Evolutionary conservation across 2,329 filamentous ascomycete genomes (phyloP), one percentile per base, ranked within the genome.

Genomic region (Penicillium sp.): DNA sequence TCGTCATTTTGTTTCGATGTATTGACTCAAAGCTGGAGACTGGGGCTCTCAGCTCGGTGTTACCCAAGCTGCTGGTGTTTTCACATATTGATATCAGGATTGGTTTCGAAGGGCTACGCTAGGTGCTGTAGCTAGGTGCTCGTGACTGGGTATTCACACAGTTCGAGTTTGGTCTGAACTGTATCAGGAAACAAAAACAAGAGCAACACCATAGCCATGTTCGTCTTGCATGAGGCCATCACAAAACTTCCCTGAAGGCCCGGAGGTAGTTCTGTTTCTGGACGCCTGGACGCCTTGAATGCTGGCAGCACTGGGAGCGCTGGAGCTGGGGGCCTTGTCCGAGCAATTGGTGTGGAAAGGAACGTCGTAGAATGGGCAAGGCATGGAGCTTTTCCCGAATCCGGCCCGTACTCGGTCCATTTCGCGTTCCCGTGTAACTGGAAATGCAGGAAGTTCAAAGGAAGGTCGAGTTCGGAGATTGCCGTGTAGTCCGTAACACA

Each of bases 241-340:
- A 11, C 18, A 2, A 37, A 8, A 14, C 23, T 22, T 10, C 23
- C 10, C n/a, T 26, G 32, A 7, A 28, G 16, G 34, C 16, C 27
- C 44, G 38, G 46, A 44, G 40, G 35, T 48, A 26, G 28, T 6
- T 35, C 39, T 36, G 40, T 23, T 37, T 48, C 31, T 28, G 45
- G 36, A 44, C 13, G 22, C 26, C 5, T 26, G 31, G 36, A 44
- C 18, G 22, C 26, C 5, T 10, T 26, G 31, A 43, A 27, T 34
- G 38, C 42, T 46, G 34, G 18, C 18, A 20, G 18, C n/a, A n/a
- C n/a, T n/a, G n/a, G 42, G 42, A 46, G 40, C 29, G 13, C 44
- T 51, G 49, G 36, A 54, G 13, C 44, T 51, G 49, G 36, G 56
- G 44, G 52, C 54, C 54, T 58, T 57, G 49, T 56, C 50, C 46